Evolutionary conservation across 768 basidiomycete genomes (phyloP), one percentile per base, ranked within the genome.

Genomic region (Gloeopeniophorella convolvens): DNA sequence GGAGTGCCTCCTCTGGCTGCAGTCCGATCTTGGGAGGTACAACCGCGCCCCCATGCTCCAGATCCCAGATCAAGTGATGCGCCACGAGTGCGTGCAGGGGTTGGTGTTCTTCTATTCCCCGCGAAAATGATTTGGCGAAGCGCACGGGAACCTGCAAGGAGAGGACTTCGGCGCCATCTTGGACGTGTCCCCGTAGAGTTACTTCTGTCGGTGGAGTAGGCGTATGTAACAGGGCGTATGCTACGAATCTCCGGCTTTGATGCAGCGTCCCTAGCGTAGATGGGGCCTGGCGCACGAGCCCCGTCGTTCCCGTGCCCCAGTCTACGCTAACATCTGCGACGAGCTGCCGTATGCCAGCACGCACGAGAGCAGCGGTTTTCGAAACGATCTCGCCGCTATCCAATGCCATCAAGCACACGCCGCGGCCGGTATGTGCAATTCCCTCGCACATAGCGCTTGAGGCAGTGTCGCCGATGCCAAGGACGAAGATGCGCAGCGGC

Each of bases 21-120:
- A 58, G 4, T 52, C 48, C 21, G 16, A 31, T 24, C 7, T 7
- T 16, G 4, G 20, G 9, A n/a, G 35, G 36, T 11, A 16, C 4
- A 8, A 35, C 9, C 12, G 26, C 26, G 3, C 28, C 15, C 10
- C 45, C 55, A 11, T 70, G 71, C 39, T 73, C 69, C 35, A 80
- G 61, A 15, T 78, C 78, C 56, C 72, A 72, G n/a, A 83, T 76
- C 24, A 83, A 66, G 12, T 66, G 65, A 49, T 75, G 72, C 2
- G 79, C 81, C 5, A 78, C 74, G 32, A 83, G 65, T 0, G 74
- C 71, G 57, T 83, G 82, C 23, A 83, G 60, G 13, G 75, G 63
- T 10, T 15, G 20, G 45, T 24, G 13, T 0, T 59, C 58, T 18
- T 59, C 16, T 0, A 44, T 46, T 16, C n/a, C 4, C 5, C 11